These are phyloP conservation scores for Monosporascus sp. DNA, from an alignment of 2,329 filamentous ascomycete genomes.

Conservation along the genomic window DNA sequence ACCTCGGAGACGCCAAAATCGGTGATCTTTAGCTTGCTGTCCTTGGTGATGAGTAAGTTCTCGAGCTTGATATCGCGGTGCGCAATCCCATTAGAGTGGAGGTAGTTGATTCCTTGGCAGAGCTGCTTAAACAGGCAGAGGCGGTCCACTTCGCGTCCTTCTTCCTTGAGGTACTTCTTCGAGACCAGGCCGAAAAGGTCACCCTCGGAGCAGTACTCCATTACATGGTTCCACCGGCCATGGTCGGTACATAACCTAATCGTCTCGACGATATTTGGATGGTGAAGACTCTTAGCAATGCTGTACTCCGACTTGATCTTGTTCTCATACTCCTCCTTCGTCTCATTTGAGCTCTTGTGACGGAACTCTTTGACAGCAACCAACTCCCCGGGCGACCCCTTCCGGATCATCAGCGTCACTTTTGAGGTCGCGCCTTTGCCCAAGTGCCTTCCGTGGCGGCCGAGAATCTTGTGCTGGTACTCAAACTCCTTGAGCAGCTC, in stretches of 20 bases:
- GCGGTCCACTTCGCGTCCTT: conserved; percentile 63
- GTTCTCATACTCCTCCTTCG: conserved; percentile 69
- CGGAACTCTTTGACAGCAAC: conserved; percentile 89
- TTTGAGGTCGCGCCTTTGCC: conserved; percentile 80
- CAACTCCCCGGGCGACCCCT: conserved; percentile 57
- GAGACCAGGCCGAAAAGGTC: conserved; percentile 73
- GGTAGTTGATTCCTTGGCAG: conserved; percentile 72
- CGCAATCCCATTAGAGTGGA: conserved; percentile 79
- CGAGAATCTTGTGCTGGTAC: conserved; percentile 63
- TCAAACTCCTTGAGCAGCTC: conserved; percentile 66
- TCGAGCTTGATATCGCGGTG: conserved; percentile 90
- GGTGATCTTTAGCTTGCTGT: conserved; percentile 82
- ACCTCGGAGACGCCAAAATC: conserved; percentile 89
- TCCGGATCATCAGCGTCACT: conserved; percentile 73
- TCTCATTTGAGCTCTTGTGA: conserved; percentile 63
- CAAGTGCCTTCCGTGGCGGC: conserved; percentile 67
- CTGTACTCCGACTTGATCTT: conserved; percentile 90
- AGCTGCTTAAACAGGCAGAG: conserved; percentile 88
- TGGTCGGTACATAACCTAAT: conserved; percentile 69
- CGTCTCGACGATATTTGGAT: conserved; percentile 83
- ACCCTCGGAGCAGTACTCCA: conserved; percentile 84
- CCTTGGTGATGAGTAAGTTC: conserved; percentile 72
- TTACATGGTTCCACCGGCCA: conserved; percentile 81
- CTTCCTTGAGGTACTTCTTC: conserved; percentile 59
- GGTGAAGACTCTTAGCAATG: conserved; percentile 77